Conservation (phyloP, 352 stramenopile species). For the Globisporangium sylvaticum region DNA sequence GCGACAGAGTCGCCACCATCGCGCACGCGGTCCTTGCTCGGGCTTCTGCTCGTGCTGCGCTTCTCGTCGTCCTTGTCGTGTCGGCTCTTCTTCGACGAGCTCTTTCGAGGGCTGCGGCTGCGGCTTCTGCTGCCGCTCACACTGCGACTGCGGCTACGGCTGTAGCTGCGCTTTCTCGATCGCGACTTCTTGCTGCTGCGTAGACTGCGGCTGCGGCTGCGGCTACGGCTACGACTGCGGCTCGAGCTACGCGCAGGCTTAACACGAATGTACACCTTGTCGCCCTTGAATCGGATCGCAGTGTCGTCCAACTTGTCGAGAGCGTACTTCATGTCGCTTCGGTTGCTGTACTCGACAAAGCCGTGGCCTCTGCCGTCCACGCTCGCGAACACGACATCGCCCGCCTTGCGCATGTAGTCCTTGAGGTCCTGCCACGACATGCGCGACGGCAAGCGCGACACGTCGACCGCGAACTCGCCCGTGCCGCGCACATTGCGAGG, state of each 20-base stretch:
- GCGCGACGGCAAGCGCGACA: constrained; percentile 49
- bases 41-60: constrained; percentile 22
- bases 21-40: constrained; percentile 3
- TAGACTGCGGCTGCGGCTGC: constrained; percentile 24
- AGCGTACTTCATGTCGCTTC: constrained; percentile 66
- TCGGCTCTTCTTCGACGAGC: constrained; percentile 14
- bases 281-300: constrained; percentile 49
- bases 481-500: constrained; percentile 46
- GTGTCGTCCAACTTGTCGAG: constrained; percentile 64
- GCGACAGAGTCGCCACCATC: neutral
- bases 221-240: constrained; percentile 28
- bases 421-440: constrained; percentile 72
- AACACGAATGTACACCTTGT: constrained; percentile 52
- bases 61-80: constrained; percentile 13
- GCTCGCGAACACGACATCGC: constrained; percentile 65
- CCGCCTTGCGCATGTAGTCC: constrained; percentile 58
- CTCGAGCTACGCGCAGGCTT: constrained; percentile 25
- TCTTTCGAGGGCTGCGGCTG: constrained; percentile 22
- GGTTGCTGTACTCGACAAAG: constrained; percentile 63
- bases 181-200: constrained; percentile 27
- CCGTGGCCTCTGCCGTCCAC: constrained; percentile 67
- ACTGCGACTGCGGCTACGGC: constrained; percentile 32
- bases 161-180: constrained; percentile 18
- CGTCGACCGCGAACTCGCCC: constrained; percentile 49
- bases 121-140: constrained; percentile 27